Evolutionary conservation across 768 basidiomycete species (phyloP).

Genomic region (Lactifluus subvellereus): DNA sequence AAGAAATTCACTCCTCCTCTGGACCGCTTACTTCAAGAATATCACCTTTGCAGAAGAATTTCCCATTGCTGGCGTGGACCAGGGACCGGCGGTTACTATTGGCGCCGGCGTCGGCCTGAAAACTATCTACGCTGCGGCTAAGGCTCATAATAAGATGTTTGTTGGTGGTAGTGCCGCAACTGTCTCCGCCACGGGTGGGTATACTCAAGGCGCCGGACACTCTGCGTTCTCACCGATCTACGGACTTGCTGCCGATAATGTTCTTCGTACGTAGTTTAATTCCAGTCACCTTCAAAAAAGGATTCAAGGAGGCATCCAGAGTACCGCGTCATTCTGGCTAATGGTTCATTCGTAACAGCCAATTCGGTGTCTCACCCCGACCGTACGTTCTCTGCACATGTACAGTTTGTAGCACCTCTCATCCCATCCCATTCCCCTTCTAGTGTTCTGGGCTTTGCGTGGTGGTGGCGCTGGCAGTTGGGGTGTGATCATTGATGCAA

Average conservation of each 20-base stretch:
- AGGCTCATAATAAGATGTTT: too few species aligned
- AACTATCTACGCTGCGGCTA: too few species aligned
- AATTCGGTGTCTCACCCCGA: slow-evolving; percentile 10
- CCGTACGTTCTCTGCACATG: background rate
- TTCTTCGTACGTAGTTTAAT: too few species aligned
- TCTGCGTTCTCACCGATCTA: slow-evolving; percentile 24
- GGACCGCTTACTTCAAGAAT: too few species aligned
- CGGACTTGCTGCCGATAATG: too few species aligned
- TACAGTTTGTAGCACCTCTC: background rate
- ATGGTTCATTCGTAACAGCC: background rate
- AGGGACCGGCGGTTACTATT: too few species aligned
- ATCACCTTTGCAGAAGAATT: too few species aligned
- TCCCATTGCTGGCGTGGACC: too few species aligned
- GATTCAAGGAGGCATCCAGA: background rate
- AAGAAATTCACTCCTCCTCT: slow-evolving; percentile 22
- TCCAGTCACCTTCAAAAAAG: slow-evolving; percentile 4
- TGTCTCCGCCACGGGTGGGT: slow-evolving; percentile 5
- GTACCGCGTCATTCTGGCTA: background rate
- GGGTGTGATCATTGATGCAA: too few species aligned
- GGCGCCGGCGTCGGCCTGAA: too few species aligned
- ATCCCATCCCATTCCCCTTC: background rate
- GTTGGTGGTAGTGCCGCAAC: slow-evolving; percentile 15
- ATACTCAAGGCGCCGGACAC: slow-evolving; percentile 27
- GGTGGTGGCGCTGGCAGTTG: too few species aligned
- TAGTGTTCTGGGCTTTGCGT: slow-evolving; percentile 24